Base-by-base conservation (phyloP, 2,329 filamentous ascomycete genomes). In the Aureobasidium sp. region DNA sequence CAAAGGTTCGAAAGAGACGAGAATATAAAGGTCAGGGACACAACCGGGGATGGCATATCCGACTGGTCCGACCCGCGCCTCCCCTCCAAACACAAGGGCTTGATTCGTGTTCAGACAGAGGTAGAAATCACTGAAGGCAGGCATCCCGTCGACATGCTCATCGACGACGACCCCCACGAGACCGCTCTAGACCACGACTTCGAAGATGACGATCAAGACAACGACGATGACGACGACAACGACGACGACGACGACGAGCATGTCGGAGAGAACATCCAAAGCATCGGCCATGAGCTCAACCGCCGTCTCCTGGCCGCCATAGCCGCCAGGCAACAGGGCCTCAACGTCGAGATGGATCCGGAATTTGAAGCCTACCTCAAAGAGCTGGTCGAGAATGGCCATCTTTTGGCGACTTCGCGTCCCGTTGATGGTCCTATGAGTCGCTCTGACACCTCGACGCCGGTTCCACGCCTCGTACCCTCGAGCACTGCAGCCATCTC, bases 1-100 rank as follows among this genome's bases (percentile, higher is more conserved):
- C 85, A 90, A 64, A 80, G 86, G 52, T 91, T 83, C 64, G 86
- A 91, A 72, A 77, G 78, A 54, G 86, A 90, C 63, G 84, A 89
- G 62, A 82, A 82, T 29, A 77, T 86, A 55, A 71, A 70, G 25
- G 88, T 91, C 57, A 69, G 72, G 42, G 87, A 91, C 64, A 89
- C 86, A 5, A 84, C 85, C 1, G 79, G 79, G 48, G 83, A 87
- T 61, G 83, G 79, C 21, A 83, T 90, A 54, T 71, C 73, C 3
- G 76, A 79, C 55, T 89, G 78, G 78, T 72, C 81, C 19, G 74
- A 78, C 51, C 74, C 72, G 11, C 68, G 72, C 25, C 24, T 16
- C 14, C 16, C 10, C 8, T n/a, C 17, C 64, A 68, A 62, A 16
- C 56, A 62, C 29, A 63, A 61, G 54, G 29, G 30, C 21, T 17